Base-by-base conservation (phyloP, 805 yeast species). In the Saccharomycopsis synnaedendra region DNA sequence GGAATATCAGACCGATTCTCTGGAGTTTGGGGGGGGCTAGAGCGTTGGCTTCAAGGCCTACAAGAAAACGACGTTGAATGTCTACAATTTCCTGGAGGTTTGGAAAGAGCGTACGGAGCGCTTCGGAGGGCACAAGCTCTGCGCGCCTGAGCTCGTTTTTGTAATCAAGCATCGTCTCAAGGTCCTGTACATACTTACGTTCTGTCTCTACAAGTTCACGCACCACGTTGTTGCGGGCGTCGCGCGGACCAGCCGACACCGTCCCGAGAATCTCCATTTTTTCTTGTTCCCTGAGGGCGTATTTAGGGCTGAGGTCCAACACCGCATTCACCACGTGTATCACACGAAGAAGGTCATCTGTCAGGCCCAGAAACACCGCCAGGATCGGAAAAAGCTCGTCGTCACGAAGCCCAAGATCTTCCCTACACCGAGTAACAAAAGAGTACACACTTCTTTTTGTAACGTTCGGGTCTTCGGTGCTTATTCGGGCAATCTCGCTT, bases 381-480 rank as follows among this genome's bases (percentile, higher is more conserved):
- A 95, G 83, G 41, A 93, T 84, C 32, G 96, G 86, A 65, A 93
- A 89, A 62, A 90, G 70, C 56, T 82, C 82, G 43, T 85, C 86
- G 63, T 87, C 95, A 48, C 80, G 79, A 52, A 85, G 74, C 41
- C 77, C 75, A 51, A 89, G 70, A 58, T 84, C 79, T 44, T 76
- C 72, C 61, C 85, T 85, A 60, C 95, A 90, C 7, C 95, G 95
- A 51, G 82, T 74, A 44, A 90, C 75, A 62, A 93, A 93, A 60
- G 85, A 90, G 64, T 90, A 93, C 30, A 93, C 87, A 29, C 87
- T 81, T 66, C 83, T 82, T 59, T 93, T 93, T 65, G 95, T 85
- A 44, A 82, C 74, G 58, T 86, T 81, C 53, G 85, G 60, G 60
- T 90, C 96, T 59, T 84, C 90, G 34, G 90, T 78, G 19, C 82